Evolutionary conservation across 2,329 filamentous ascomycete genomes (phyloP).

Genomic region (Parastagonospora nodorum): DNA sequence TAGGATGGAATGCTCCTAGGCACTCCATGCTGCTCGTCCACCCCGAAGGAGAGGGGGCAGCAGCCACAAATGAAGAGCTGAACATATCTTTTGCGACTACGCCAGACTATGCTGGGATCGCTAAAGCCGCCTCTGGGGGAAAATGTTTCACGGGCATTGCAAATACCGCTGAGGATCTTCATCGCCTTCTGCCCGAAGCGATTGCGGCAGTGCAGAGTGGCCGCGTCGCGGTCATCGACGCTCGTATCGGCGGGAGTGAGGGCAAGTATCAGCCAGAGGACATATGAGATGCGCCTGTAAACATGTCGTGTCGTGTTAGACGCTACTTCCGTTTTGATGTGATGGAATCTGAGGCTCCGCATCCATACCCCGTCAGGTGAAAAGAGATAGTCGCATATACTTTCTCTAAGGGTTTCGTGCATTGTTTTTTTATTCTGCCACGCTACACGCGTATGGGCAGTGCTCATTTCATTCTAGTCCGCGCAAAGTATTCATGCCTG

Average conservation of each 20-base stretch:
- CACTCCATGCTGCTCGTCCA: slow-evolving; percentile 68
- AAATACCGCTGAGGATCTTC: slow-evolving; percentile 61
- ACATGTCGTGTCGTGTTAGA: no score
- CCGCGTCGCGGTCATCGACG: slow-evolving; percentile 66
- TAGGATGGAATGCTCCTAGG: slow-evolving; percentile 70
- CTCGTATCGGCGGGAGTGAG: slow-evolving; percentile 61
- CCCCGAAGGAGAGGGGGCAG: slow-evolving; percentile 65
- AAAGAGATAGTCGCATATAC: no score
- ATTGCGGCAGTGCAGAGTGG: slow-evolving; percentile 63
- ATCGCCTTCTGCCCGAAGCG: slow-evolving; percentile 60
- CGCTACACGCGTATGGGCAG: no score
- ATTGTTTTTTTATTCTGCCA: no score
- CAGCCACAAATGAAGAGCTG: slow-evolving; percentile 65
- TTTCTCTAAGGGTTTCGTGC: no score
- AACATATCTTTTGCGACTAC: slow-evolving; percentile 70
- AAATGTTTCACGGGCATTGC: slow-evolving; percentile 66
- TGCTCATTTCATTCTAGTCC: no score
- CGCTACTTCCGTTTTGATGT: no score
- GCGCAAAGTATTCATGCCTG: no score
- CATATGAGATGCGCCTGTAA: no score
- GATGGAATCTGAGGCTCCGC: no score
- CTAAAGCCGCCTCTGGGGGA: slow-evolving; percentile 67
- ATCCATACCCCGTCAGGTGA: no score
- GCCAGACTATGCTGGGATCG: slow-evolving; percentile 71
- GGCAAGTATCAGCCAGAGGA: no score